Conservation (phyloP, 2,329 filamentous ascomycete genomes). For the Waltergamsia citrina region DNA sequence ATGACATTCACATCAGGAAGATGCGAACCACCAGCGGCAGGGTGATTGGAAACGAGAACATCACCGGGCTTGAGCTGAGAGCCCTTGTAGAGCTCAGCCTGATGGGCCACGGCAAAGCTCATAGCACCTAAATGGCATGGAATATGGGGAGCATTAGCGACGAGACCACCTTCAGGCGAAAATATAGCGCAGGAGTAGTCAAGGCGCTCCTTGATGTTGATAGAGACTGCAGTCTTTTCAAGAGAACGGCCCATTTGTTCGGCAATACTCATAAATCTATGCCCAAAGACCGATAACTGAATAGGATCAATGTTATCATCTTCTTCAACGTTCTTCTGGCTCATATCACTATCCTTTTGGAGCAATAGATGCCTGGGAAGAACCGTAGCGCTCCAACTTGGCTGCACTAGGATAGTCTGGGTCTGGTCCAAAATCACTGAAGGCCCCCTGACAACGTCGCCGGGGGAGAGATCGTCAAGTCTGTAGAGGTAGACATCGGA, state of each 20-base stretch:
- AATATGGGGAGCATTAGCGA: constrained; percentile 67
- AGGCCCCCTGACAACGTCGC: constrained; percentile 36
- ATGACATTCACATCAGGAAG: constrained; percentile 16
- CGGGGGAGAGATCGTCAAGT: constrained; percentile 11
- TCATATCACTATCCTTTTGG: constrained; percentile 14
- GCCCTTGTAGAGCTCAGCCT: constrained; percentile 50
- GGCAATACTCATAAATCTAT: constrained; percentile 74
- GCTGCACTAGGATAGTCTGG: constrained; percentile 65
- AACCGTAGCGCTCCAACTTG: constrained; percentile 18
- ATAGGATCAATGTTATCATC: constrained; percentile 55
- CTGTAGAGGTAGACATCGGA: constrained; percentile 14
- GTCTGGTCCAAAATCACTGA: constrained; percentile 64
- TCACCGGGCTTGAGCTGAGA: constrained; percentile 60
- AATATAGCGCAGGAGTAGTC: constrained; percentile 76
- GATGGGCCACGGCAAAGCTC: constrained; percentile 65
- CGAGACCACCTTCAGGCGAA: constrained; percentile 60
- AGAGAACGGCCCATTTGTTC: constrained; percentile 72
- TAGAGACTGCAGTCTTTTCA: constrained; percentile 67
- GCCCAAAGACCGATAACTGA: constrained; percentile 64
- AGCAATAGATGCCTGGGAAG: constrained; percentile 23
- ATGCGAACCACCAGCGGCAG: constrained; percentile 19
- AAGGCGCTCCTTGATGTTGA: constrained; percentile 69
- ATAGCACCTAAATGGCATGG: constrained; percentile 72
- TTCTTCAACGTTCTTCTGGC: constrained; percentile 7
- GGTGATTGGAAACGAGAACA: constrained; percentile 55